phyloP scores from a whole-genome alignment of 768 basidiomycete genomes.

The Exidia glandulosa region DNA sequence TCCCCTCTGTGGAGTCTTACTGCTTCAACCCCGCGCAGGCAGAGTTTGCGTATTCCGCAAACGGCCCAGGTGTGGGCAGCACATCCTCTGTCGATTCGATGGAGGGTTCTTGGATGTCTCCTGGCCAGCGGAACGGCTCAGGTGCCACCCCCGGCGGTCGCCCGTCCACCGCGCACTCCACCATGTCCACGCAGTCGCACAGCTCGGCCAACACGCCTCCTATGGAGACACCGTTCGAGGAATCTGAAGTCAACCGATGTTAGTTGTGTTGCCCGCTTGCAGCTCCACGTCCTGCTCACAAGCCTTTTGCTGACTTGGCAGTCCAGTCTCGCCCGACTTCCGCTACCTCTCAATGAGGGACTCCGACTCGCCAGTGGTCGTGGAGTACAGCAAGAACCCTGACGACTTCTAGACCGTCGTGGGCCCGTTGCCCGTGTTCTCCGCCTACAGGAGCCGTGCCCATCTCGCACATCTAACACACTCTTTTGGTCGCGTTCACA shows the following conservation, averaged over 20 bases:
- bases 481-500: background rate
- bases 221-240: slow-evolving; percentile 26
- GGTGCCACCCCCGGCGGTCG: slow-evolving; percentile 29
- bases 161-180: slow-evolving; percentile 69
- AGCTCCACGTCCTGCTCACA: slow-evolving; percentile 5
- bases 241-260: slow-evolving; percentile 77
- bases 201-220: slow-evolving; percentile 71
- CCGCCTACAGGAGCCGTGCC: background rate
- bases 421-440: background rate
- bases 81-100: background rate
- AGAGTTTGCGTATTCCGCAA: slow-evolving; percentile 72
- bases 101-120: slow-evolving; percentile 5
- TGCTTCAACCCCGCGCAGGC: slow-evolving; percentile 52
- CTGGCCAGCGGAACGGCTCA: background rate
- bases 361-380: background rate
- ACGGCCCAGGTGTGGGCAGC: slow-evolving; percentile 21
- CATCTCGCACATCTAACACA: background rate
- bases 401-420: slow-evolving; percentile 1
- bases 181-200: slow-evolving; percentile 64
- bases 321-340: slow-evolving; percentile 10
- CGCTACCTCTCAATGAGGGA: slow-evolving; percentile 7
- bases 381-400: background rate
- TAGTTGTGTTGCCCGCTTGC: slow-evolving; percentile 28
- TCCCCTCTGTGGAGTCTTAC: slow-evolving; percentile 63
- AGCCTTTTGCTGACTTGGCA: slow-evolving; percentile 4